phyloP scores from a whole-genome alignment of 2,329 filamentous ascomycete genomes.

The Pyrenophora tritici-repentis region DNA sequence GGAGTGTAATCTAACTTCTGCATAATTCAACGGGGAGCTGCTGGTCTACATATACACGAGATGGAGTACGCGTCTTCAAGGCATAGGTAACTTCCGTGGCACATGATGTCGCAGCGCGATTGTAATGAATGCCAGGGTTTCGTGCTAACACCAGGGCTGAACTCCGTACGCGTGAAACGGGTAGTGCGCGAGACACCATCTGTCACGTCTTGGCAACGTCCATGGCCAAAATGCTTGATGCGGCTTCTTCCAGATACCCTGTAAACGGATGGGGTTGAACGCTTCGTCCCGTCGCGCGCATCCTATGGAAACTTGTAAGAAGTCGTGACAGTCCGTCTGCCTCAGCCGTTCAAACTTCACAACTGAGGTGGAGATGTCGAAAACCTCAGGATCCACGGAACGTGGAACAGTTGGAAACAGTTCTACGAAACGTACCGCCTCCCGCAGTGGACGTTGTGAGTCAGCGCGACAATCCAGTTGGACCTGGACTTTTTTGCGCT shows the following conservation, averaged over 20 bases:
- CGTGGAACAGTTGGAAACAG: too few relatives aligned
- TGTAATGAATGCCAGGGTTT: slow-evolving; percentile 19
- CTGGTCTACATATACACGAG: slow-evolving; percentile 17
- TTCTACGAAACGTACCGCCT: too few relatives aligned
- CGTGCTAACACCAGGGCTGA: slow-evolving; percentile 18
- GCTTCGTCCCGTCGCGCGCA: too few relatives aligned
- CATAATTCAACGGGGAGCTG: slow-evolving; percentile 2
- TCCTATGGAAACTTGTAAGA: too few relatives aligned
- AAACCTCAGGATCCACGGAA: not conserved
- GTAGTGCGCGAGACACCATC: slow-evolving; percentile 29
- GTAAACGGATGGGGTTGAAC: too few relatives aligned
- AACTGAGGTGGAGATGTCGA: not conserved
- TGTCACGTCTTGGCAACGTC: slow-evolving; percentile 28
- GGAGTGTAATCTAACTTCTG: not conserved
- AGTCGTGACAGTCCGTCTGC: too few relatives aligned
- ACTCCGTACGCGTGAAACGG: slow-evolving; percentile 36
- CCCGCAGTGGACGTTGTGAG: not conserved
- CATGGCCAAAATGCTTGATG: slow-evolving; percentile 19
- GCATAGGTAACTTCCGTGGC: slow-evolving; percentile 20
- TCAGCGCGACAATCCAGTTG: not conserved
- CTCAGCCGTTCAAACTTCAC: too few relatives aligned
- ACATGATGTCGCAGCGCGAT: slow-evolving; percentile 26
- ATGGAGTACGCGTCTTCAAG: slow-evolving; percentile 29
- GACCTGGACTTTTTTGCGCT: too few relatives aligned
- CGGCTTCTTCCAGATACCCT: too few relatives aligned